phyloP scores from a whole-genome alignment of 1,284 basidiomycete genomes.

The Marasmius oreades region DNA sequence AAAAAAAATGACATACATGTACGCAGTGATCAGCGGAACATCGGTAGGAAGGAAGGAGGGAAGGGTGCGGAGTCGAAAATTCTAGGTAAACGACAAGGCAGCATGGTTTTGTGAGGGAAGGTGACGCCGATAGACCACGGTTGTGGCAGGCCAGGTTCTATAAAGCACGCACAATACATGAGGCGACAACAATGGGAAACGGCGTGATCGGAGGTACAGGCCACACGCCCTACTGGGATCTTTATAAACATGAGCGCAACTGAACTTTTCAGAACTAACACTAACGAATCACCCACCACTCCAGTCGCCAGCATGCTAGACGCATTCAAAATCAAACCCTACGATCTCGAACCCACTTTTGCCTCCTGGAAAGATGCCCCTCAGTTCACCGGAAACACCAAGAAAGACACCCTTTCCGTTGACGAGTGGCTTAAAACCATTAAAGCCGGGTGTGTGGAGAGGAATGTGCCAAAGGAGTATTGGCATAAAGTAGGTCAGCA shows the following conservation, averaged over 20 bases:
- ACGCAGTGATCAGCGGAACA: background rate
- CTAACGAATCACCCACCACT: background rate
- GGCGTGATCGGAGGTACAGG: too few species aligned
- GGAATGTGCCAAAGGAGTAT: slow-evolving; percentile 68
- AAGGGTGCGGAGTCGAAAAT: background rate
- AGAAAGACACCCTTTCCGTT: slow-evolving; percentile 62
- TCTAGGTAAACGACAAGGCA: background rate
- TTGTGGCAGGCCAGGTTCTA: background rate
- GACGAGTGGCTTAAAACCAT: slow-evolving; percentile 68
- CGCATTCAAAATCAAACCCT: slow-evolving; percentile 72
- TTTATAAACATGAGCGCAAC: background rate
- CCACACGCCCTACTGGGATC: too few species aligned
- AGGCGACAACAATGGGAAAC: too few species aligned
- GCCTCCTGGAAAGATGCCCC: slow-evolving; percentile 62
- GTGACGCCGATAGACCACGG: too few species aligned
- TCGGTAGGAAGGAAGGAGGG: background rate
- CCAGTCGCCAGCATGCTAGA: slow-evolving; percentile 46
- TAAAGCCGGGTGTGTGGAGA: slow-evolving; percentile 61
- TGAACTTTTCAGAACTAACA: background rate
- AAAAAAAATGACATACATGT: background rate
- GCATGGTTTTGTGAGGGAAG: too few species aligned
- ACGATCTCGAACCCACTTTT: slow-evolving; percentile 62
- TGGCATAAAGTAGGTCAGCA: slow-evolving; percentile 77
- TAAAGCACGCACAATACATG: too few species aligned
- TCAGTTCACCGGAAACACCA: slow-evolving; percentile 58